phyloP scores from a whole-genome alignment of 139 green algal species.

The Coccomyxa sp. region DNA sequence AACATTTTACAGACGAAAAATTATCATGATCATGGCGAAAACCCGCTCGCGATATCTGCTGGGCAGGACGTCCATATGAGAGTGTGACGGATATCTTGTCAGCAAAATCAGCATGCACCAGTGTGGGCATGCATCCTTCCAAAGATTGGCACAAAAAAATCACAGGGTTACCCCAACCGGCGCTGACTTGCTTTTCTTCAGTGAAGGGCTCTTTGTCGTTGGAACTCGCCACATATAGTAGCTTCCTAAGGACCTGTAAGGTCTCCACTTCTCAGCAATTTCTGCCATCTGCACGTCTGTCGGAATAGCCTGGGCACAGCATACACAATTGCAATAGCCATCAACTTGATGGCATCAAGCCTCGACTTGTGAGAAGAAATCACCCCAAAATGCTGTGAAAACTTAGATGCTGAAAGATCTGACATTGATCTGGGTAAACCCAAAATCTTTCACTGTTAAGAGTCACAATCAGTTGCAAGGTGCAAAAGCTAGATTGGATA shows the following conservation, averaged over 20 bases:
- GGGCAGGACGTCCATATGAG: too few species aligned
- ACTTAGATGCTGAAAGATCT: neutral
- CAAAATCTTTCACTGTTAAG: neutral
- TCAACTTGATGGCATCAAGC: too few species aligned
- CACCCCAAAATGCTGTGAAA: neutral
- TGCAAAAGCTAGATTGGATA: neutral
- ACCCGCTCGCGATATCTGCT: too few species aligned
- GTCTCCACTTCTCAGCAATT: slow-evolving; percentile 38
- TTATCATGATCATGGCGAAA: too few species aligned
- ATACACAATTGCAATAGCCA: neutral
- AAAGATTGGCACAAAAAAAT: too few species aligned
- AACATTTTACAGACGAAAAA: too few species aligned
- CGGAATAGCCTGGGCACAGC: slow-evolving; percentile 24
- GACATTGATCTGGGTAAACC: neutral
- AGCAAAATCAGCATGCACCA: too few species aligned
- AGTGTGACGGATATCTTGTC: too few species aligned
- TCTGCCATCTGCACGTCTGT: slow-evolving; percentile 33
- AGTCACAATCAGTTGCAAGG: neutral
- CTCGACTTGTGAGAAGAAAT: neutral
- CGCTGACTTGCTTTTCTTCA: too few species aligned
- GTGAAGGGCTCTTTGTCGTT: neutral
- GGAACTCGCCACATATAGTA: slow-evolving; percentile 65
- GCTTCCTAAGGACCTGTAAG: slow-evolving; percentile 35
- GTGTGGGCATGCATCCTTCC: too few species aligned
- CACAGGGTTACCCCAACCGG: too few species aligned